Evolutionary conservation across 805 yeast genomes (phyloP).

Genomic region (Tetrapisispora phaffii): DNA sequence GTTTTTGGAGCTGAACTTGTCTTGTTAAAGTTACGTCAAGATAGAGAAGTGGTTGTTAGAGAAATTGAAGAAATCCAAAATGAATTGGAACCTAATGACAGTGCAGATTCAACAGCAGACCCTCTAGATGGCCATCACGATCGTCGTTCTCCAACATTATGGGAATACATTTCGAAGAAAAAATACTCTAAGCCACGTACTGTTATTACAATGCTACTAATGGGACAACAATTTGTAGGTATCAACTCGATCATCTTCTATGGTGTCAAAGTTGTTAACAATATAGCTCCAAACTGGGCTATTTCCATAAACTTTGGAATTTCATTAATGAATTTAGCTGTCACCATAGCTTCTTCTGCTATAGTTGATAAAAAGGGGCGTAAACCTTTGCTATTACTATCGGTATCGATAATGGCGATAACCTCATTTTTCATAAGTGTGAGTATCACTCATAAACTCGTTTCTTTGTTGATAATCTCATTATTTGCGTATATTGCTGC

Average conservation of each 20-base stretch:
- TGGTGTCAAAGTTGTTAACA: slow-evolving; percentile 77
- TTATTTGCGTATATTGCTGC: slow-evolving; percentile 68
- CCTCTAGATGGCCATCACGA: slow-evolving; percentile 3
- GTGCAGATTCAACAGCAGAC: slow-evolving; percentile 3
- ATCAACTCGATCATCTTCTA: slow-evolving; percentile 87
- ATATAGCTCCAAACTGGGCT: slow-evolving; percentile 62
- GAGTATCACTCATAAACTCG: slow-evolving; percentile 45
- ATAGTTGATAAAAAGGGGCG: slow-evolving; percentile 71
- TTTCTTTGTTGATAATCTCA: slow-evolving; percentile 47
- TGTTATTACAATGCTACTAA: slow-evolving; percentile 61
- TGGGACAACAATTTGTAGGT: slow-evolving; percentile 87
- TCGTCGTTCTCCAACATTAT: slow-evolving; percentile 16
- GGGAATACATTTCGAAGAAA: slow-evolving; percentile 41
- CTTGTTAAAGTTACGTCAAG: slow-evolving; percentile 31
- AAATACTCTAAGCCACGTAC: slow-evolving; percentile 48
- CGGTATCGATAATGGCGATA: slow-evolving; percentile 60
- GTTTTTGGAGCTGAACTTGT: slow-evolving; percentile 32
- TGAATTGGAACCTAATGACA: neutral
- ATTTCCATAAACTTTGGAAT: slow-evolving; percentile 65
- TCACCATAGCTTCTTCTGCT: slow-evolving; percentile 66
- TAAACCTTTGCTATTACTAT: slow-evolving; percentile 55
- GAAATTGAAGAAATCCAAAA: slow-evolving; percentile 15
- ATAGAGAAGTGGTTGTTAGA: slow-evolving; percentile 21
- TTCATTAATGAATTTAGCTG: slow-evolving; percentile 61
- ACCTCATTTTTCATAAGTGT: slow-evolving; percentile 53